phyloP scores from a whole-genome alignment of 495 filamentous ascomycete genomes.

The Aspergillus ellipticus region DNA sequence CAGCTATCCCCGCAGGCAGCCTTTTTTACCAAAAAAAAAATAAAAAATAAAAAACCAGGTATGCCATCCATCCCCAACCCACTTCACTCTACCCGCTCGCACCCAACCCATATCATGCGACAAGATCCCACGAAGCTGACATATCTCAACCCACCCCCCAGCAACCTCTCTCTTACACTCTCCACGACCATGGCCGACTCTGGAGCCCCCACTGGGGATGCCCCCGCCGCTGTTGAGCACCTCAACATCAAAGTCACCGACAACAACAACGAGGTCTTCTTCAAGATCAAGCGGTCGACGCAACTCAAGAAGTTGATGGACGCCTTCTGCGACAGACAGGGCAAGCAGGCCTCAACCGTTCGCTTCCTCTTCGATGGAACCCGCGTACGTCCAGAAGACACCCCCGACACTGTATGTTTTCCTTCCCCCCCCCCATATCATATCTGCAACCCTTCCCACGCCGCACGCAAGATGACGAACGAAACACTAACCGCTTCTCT shows the following conservation, averaged over 20 bases:
- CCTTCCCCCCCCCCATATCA: background rate
- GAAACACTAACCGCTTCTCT: slow-evolving; percentile 7
- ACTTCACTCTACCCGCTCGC: background rate
- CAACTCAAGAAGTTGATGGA: slow-evolving; percentile 98
- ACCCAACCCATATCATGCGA: slow-evolving; percentile 12
- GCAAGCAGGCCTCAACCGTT: slow-evolving; percentile 78
- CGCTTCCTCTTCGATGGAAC: slow-evolving; percentile 95
- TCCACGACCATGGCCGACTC: slow-evolving; percentile 46
- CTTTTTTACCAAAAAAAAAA: background rate
- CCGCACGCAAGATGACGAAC: background rate
- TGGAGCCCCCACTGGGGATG: slow-evolving; percentile 39
- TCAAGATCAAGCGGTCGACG: slow-evolving; percentile 99
- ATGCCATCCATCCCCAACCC: too few species aligned
- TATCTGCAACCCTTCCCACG: too few species aligned
- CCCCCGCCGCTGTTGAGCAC: slow-evolving; percentile 69
- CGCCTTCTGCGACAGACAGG: slow-evolving; percentile 95
- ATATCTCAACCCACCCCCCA: background rate
- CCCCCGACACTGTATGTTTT: slow-evolving; percentile 79
- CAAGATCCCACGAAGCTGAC: slow-evolving; percentile 11
- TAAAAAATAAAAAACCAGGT: too few species aligned
- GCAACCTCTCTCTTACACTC: background rate
- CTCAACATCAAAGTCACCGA: slow-evolving; percentile 99
- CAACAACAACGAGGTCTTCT: slow-evolving; percentile 99
- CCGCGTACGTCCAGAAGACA: slow-evolving; percentile 83
- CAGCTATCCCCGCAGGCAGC: background rate